phyloP scores from a whole-genome alignment of 176 grass and related monocot genomes.

The Melocanna baccifera region DNA sequence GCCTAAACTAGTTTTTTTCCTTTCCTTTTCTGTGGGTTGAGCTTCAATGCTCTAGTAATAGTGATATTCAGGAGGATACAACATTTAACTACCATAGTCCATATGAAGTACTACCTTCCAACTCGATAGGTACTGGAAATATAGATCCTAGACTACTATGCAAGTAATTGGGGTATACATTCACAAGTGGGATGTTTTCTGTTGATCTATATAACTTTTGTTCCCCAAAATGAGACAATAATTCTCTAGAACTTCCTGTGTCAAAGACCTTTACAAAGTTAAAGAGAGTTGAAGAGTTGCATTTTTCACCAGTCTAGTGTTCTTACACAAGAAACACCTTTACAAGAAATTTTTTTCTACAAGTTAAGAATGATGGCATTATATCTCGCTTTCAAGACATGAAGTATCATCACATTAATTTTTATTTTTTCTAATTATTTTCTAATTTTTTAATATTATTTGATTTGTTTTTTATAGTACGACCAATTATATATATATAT shows the following conservation, averaged over 20 bases:
- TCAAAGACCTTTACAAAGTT: not conserved
- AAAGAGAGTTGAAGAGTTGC: not conserved
- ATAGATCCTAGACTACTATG: not conserved
- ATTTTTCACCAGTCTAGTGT: not conserved
- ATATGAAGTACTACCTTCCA: slow-evolving; percentile 98
- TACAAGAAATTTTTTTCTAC: too few species aligned
- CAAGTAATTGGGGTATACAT: not conserved
- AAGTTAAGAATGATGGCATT: too few species aligned
- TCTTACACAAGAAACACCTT: not conserved
- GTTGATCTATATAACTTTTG: slow-evolving; percentile 1
- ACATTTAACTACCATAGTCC: slow-evolving; percentile 93
- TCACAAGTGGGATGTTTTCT: not conserved
- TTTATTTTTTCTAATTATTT: too few species aligned
- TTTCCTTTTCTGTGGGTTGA: slow-evolving; percentile 54
- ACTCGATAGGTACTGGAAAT: slow-evolving; percentile 61
- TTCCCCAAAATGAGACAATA: not conserved
- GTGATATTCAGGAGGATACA: slow-evolving; percentile 52
- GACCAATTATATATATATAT: too few species aligned
- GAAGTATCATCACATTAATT: too few species aligned
- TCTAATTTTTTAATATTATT: too few species aligned
- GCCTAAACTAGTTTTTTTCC: not conserved
- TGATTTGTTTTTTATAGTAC: too few species aligned
- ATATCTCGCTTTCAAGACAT: too few species aligned
- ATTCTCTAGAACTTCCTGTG: slow-evolving; percentile 1
- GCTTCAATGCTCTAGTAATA: slow-evolving; percentile 49